Evolutionary conservation across 2,329 filamentous ascomycete genomes (phyloP), one percentile per base, ranked within the genome.

Genomic region (Nemania serpens): DNA sequence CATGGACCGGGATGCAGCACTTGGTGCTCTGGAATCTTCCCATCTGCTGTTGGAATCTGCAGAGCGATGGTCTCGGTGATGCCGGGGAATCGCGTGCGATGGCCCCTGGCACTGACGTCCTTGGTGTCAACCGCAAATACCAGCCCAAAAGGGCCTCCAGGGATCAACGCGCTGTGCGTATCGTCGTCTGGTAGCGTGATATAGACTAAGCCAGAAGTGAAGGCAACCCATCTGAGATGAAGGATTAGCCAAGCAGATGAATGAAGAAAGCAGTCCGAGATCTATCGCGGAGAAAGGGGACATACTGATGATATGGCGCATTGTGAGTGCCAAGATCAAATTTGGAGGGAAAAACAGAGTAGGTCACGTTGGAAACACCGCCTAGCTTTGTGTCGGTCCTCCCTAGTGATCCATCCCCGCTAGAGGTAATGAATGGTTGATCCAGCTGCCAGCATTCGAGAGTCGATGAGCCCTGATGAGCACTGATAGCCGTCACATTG

Each of bases 391-490:
- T 60, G 11, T 64, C 47, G 4, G 69, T 64, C 2, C 72, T 66
- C 5, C 77, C 77, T 5, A 68, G 29, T 3, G 68, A 75, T 1
- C 77, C 76, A 6, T 74, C 62, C 29, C 72, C 48, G 3, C 64
- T 65, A 6, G 76, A 76, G 1, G 63, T 66, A n/a, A 67, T 46
- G 60, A 79, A 78, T 7, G 73, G 72, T 1, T 73, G 63, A 10
- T 71, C 63, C n/a, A 80, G 63, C 60, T 77, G 72, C 78, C 78
- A 81, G 67, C 78, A 80, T 69, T 80, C 75, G 15, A 81, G 68
- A 1, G 69, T 73, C n/a, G 77, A 80, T 4, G 67, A 65, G 62
- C 74, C 74, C 56, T 76, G 67, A 13, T 57, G 65, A 6, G 75
- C 74, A 34, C 68, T 65, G 45, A 80, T 63, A 25, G 77, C 74